Evolutionary conservation across 768 basidiomycete genomes (phyloP).

Genomic region (Serendipita sp.): DNA sequence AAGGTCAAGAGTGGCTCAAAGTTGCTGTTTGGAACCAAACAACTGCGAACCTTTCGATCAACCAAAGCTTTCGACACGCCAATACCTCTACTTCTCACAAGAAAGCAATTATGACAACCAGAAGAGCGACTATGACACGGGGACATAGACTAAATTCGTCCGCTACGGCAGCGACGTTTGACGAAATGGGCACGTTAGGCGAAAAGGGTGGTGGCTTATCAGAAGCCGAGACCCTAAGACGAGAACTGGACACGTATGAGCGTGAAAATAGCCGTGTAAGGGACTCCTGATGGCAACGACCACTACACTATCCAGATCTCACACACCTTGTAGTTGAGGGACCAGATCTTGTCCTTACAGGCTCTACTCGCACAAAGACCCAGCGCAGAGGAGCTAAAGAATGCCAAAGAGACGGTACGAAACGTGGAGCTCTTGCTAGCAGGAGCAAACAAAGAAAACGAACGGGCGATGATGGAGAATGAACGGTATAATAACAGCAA

Average conservation of each 20-base stretch:
- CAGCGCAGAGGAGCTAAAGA: slow-evolving; percentile 46
- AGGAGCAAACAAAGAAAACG: slow-evolving; percentile 75
- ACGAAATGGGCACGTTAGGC: not conserved
- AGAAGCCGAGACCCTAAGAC: not conserved
- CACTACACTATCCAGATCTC: not conserved
- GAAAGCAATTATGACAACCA: not conserved
- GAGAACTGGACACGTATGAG: not conserved
- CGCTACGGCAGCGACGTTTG: not conserved
- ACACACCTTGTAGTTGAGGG: slow-evolving; percentile 36
- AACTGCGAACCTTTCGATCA: not conserved
- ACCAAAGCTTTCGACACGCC: too few species aligned
- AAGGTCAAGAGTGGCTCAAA: not conserved
- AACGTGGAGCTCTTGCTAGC: slow-evolving; percentile 59
- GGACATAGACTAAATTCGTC: not conserved
- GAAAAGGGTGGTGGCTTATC: not conserved
- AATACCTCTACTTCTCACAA: too few species aligned
- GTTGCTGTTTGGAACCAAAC: not conserved
- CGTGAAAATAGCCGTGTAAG: not conserved
- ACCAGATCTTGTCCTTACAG: slow-evolving; percentile 46
- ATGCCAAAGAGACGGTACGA: slow-evolving; percentile 52
- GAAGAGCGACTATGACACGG: not conserved
- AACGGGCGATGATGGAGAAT: slow-evolving; percentile 64
- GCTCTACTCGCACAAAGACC: slow-evolving; percentile 50
- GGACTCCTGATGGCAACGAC: not conserved
- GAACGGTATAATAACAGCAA: slow-evolving; percentile 39